These are phyloP conservation scores for Boletus hoseneyae DNA, from an alignment of 1,284 basidiomycete species.

Conservation along the genomic window DNA sequence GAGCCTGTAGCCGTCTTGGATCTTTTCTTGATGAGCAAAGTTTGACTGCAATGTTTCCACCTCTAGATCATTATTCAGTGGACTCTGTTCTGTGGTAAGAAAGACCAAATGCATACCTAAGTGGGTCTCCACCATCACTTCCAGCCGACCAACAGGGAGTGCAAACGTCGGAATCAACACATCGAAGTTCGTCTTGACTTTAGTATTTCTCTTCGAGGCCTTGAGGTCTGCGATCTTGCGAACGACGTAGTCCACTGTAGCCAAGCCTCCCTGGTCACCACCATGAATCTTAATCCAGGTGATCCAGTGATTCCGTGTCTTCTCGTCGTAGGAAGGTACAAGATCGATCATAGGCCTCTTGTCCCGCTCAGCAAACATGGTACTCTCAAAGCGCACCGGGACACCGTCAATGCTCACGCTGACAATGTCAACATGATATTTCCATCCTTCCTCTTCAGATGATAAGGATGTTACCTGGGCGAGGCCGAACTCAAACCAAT, in stretches of 20 bases:
- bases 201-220: conserved; percentile 34
- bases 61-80: conserved; percentile 18
- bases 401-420: conserved; percentile 62
- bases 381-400: conserved; percentile 56
- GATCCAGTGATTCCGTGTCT: conserved; percentile 53
- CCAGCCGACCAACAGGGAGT: conserved; percentile 59
- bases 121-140: conserved; percentile 53
- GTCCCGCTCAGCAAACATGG: conserved; percentile 39
- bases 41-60: conserved; percentile 23
- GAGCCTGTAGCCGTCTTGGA: conserved; percentile 36
- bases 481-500: conserved; percentile 78
- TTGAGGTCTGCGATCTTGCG: conserved; percentile 22
- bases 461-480: conserved; percentile 37
- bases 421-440: conserved; percentile 51
- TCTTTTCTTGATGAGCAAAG: conserved; percentile 26
- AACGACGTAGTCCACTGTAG: conserved; percentile 65
- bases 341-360: conserved; percentile 34
- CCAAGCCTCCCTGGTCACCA: conserved; percentile 46
- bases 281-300: conserved; percentile 62
- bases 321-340: conserved; percentile 45
- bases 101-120: conserved; percentile 39
- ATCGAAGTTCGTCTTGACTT: conserved; percentile 36
- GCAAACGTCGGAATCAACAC: conserved; percentile 66
- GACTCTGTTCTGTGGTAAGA: not conserved
- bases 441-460: conserved; percentile 17